Base-by-base conservation (phyloP, 1,139 yeast species). In the Suhomyces coccinellae region DNA sequence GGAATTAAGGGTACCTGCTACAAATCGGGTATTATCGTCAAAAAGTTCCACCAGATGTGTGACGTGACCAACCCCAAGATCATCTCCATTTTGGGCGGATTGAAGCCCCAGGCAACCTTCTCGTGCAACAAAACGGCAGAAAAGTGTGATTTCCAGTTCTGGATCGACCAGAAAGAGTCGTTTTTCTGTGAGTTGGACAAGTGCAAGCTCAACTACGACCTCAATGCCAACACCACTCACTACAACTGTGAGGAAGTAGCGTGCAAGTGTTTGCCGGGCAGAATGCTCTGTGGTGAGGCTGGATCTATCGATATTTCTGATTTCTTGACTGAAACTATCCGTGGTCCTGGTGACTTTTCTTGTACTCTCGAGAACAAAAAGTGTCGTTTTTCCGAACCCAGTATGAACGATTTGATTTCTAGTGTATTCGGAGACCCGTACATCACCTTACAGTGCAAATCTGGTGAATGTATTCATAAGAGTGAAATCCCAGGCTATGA, bases 261-360 rank as follows among this genome's bases (percentile, higher is more conserved):
- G 16, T 93, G 99, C 66, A 78, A 85, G 54, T 93, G 99, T 69
- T 72, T 93, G 28, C 97, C 98, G 1, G 98, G 82, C 32, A 77
- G 90, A 55, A 89, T 89, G 95, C 74, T 93, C 9, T 93, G 99
- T 70, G 99, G 99, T 29, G 87, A 89, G 58, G 79, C 81, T 10
- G 98, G 98, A 0, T 89, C 97, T 4, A 90, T 93, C 53, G 99
- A 93, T 65, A 88, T 93, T 36, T 85, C 96, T 1, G 98, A 93
- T 44, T 93, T 95, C 62, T 74, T 93, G 52, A 83, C 93, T 1
- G 95, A 90, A 62, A 87, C 96, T 2, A 90, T 93, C 49, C 72
- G 69, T 41, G 99, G 99, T 2, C 99, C 99, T 0, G 99, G 97
- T 30, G 93, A 87, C 53, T 91, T 93, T 57, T 69, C 82, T 6